A percentile compares a stretch with the other conserved stretches of the same genome.
These are phyloP conservation scores for Inga leiocalycina DNA, from an alignment of 306 rosid species.

Conservation along the genomic window DNA sequence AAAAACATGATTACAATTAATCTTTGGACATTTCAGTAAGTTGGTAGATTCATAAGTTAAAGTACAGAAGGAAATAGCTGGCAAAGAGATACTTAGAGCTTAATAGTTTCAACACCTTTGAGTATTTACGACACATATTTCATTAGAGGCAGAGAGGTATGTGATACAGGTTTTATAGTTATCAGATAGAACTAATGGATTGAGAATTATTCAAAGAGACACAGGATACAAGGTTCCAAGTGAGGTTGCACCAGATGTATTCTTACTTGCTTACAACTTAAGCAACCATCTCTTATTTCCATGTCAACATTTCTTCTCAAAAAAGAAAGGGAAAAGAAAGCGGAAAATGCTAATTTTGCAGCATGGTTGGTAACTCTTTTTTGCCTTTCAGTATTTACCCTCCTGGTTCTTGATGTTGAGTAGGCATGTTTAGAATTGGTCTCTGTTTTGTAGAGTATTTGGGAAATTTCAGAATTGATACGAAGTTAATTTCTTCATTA, in stretches of 20 bases:
- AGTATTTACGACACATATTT: not conserved
- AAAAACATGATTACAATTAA: too few relatives aligned
- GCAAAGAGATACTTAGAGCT: constrained; percentile 1
- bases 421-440: not conserved
- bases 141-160: not conserved
- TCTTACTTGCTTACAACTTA: not conserved
- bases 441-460: not conserved
- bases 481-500: not conserved
- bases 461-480: not conserved
- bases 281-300: constrained; percentile 1
- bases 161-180: not conserved
- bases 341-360: not conserved
- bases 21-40: too few relatives aligned
- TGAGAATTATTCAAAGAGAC: constrained; percentile 17
- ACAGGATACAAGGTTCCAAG: constrained; percentile 22
- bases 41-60: not conserved
- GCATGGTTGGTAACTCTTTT: not conserved
- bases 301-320: not conserved
- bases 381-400: not conserved
- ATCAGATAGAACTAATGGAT: not conserved
- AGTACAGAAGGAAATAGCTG: constrained; percentile 30
- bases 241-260: constrained; percentile 1
- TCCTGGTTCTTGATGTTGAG: not conserved
- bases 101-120: constrained; percentile 14
- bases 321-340: not conserved